Conservation (phyloP, 352 stramenopile genomes). For the Pythium guiyangense region DNA sequence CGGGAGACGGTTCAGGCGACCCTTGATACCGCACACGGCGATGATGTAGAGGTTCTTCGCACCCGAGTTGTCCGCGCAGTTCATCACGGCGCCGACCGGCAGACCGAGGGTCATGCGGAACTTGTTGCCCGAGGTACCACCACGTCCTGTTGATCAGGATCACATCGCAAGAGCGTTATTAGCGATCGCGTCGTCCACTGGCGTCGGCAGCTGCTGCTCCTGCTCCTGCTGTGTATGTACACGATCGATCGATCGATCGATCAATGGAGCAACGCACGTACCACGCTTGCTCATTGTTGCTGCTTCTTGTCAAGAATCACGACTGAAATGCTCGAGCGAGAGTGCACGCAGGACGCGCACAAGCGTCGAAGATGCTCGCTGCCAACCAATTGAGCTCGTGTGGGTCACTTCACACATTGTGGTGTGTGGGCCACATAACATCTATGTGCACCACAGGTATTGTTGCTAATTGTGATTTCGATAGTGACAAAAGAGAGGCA, state of each 20-base stretch:
- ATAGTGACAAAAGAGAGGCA: too few relatives aligned
- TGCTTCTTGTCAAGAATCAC: constrained; percentile 84
- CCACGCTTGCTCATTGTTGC: constrained; percentile 79
- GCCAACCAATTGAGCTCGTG: constrained; percentile 1
- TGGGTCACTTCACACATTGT: not conserved
- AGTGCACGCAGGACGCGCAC: too few relatives aligned
- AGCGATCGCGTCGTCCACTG: too few relatives aligned
- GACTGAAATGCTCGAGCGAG: constrained; percentile 28
- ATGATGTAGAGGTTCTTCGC: constrained; percentile 99
- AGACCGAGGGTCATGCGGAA: constrained; percentile 99
- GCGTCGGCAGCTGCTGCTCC: not conserved
- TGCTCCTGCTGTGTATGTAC: not conserved
- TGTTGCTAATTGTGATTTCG: not conserved
- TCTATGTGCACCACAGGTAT: not conserved
- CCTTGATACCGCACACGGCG: constrained; percentile 98
- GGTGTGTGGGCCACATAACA: not conserved
- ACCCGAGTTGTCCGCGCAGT: constrained; percentile 99
- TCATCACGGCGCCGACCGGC: constrained; percentile 97
- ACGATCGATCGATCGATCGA: too few relatives aligned
- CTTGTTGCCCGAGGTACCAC: constrained; percentile 97
- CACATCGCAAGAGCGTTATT: not conserved
- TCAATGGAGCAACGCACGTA: constrained; percentile 34
- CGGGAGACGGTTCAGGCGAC: constrained; percentile 98
- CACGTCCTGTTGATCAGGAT: constrained; percentile 77
- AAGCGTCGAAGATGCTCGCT: not conserved